These are phyloP conservation scores for Kernera saxatilis DNA, from an alignment of 345 rosid species.

Conservation along the genomic window DNA sequence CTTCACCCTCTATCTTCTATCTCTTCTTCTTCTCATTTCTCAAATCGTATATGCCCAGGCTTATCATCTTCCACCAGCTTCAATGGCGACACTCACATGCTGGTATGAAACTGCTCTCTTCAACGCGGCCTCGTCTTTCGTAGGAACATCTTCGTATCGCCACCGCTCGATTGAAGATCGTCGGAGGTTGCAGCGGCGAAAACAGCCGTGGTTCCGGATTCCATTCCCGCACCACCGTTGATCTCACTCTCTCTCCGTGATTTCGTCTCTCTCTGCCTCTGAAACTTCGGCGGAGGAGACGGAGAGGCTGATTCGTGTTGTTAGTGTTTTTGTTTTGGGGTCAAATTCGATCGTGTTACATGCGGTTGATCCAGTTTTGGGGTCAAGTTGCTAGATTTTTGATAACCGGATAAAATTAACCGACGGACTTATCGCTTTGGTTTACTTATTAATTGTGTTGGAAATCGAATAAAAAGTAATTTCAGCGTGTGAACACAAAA, in stretches of 20 bases:
- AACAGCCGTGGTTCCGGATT: constrained; percentile 16
- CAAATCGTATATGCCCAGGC: no score
- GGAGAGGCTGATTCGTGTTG: constrained; percentile 2
- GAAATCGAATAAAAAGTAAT: background rate
- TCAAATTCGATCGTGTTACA: background rate
- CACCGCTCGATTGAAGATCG: constrained; percentile 4
- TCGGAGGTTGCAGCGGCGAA: background rate
- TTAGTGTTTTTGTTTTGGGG: background rate
- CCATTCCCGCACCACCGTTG: constrained; percentile 33
- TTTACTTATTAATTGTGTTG: no score
- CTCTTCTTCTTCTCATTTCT: no score
- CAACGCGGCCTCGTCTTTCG: constrained; percentile 50
- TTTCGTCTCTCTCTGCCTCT: background rate
- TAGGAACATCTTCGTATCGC: constrained; percentile 63
- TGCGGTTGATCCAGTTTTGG: background rate
- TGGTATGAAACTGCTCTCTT: constrained; percentile 68
- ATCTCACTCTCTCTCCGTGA: background rate
- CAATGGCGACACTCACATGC: constrained; percentile 84
- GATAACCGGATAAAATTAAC: background rate
- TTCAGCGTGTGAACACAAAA: no score
- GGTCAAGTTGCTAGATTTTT: background rate
- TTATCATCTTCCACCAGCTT: constrained; percentile 80
- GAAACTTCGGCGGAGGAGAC: constrained; percentile 13
- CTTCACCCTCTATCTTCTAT: no score
- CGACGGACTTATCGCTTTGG: background rate